Evolutionary conservation across 2,329 filamentous ascomycete species (phyloP).

Genomic region (Microdochium nivale): DNA sequence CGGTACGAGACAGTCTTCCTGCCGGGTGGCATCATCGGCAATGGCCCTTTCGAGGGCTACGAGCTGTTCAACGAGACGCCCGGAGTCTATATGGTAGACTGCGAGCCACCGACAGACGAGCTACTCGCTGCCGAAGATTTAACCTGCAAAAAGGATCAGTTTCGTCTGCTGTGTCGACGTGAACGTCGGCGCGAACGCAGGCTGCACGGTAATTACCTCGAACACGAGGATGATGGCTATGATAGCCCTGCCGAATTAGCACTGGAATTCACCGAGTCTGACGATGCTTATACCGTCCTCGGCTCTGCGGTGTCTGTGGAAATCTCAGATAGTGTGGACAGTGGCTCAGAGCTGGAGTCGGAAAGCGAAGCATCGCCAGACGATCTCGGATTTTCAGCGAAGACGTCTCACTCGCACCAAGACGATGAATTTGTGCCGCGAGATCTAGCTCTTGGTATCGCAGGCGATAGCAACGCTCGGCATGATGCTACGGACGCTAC

Average conservation of each 20-base stretch:
- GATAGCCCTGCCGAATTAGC: not conserved
- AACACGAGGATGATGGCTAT: not conserved
- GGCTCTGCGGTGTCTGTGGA: not conserved
- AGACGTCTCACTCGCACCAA: not conserved
- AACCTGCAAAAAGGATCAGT: not conserved
- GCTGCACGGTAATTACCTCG: not conserved
- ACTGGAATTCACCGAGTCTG: not conserved
- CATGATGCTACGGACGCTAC: too few species aligned
- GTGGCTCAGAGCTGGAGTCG: not conserved
- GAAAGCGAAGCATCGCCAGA: not conserved
- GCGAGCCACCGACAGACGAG: slow-evolving; percentile 6
- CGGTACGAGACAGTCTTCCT: not conserved
- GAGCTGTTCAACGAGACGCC: not conserved
- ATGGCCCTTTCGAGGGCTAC: slow-evolving; percentile 11
- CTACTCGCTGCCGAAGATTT: slow-evolving; percentile 3
- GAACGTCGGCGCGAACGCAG: not conserved
- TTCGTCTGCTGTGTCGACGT: not conserved
- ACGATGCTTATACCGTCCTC: not conserved
- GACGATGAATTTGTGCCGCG: not conserved
- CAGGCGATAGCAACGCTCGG: too few species aligned
- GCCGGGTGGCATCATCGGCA: slow-evolving; percentile 2
- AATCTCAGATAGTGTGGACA: not conserved
- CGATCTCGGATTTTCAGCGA: not conserved
- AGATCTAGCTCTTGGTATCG: not conserved
- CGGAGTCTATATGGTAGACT: slow-evolving; percentile 8